A percentile compares a stretch with the other conserved stretches of the same genome.
These are phyloP conservation scores for Leccinum ponderosum DNA, from an alignment of 1,284 basidiomycete species.

Conservation along the genomic window DNA sequence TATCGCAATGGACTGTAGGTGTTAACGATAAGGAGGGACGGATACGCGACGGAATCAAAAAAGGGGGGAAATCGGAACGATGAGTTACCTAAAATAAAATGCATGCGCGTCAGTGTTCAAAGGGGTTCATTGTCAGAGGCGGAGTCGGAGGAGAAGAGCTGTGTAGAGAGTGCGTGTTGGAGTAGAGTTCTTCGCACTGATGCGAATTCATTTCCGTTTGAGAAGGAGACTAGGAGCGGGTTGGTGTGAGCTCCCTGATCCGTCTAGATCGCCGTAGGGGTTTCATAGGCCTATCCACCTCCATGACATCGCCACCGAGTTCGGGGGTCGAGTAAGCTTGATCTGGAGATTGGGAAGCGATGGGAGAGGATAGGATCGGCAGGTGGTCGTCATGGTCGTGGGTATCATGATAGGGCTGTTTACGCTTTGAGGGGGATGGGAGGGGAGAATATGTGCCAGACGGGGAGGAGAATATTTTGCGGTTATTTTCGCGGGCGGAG, in stretches of 20 bases:
- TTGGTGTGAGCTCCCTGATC: conserved; percentile 29
- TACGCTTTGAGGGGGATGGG: conserved; percentile 38
- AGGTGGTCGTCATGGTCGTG: conserved; percentile 22
- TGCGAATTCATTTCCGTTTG: conserved; percentile 37
- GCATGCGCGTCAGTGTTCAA: conserved; percentile 19
- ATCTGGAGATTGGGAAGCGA: conserved; percentile 24
- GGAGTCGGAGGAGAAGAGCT: conserved; percentile 17
- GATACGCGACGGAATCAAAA: conserved; percentile 22
- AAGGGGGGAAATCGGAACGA: conserved; percentile 8
- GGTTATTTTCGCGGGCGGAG: conserved; percentile 33
- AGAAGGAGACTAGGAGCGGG: conserved; percentile 24
- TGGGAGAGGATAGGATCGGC: conserved; percentile 12
- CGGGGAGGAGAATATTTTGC: conserved; percentile 32
- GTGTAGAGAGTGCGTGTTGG: conserved; percentile 22
- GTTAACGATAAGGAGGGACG: conserved; percentile 8
- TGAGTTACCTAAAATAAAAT: conserved; percentile 32
- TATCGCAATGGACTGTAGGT: conserved; percentile 13
- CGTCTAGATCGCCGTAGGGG: conserved; percentile 35
- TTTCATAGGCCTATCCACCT: conserved; percentile 38
- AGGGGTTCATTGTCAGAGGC: conserved; percentile 28
- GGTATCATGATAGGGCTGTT: conserved; percentile 27
- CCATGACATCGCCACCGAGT: conserved; percentile 31
- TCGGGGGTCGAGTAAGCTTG: conserved; percentile 25
- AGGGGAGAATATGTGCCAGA: conserved; percentile 27
- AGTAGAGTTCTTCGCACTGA: conserved; percentile 21